Evolutionary conservation across 2,329 filamentous ascomycete species (phyloP).

Genomic region (Elsinoe ampelina): DNA sequence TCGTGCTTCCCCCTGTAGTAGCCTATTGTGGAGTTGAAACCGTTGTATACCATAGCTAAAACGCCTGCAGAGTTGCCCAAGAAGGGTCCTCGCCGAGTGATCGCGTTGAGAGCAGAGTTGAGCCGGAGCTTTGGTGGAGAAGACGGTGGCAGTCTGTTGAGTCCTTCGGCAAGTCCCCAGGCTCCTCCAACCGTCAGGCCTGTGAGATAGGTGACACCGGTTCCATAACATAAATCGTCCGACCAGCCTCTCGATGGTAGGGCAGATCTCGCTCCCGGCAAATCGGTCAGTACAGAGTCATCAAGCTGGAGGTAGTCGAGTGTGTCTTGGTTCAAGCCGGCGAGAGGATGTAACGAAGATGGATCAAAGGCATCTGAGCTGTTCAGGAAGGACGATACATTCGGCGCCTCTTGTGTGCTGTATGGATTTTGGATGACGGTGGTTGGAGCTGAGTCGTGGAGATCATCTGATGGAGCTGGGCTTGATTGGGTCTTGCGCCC

Average conservation of each 20-base stretch:
- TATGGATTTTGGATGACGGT: constrained; percentile 35
- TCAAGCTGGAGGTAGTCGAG: constrained; percentile 94
- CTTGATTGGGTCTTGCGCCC: constrained; percentile 44
- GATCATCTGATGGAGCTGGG: constrained; percentile 34
- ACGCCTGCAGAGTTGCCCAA: constrained; percentile 93
- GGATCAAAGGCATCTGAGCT: constrained; percentile 73
- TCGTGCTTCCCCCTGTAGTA: constrained; percentile 78
- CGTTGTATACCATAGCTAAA: constrained; percentile 93
- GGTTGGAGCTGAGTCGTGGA: constrained; percentile 38
- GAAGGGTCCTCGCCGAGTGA: constrained; percentile 88
- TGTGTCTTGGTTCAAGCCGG: constrained; percentile 82
- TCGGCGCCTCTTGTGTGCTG: constrained; percentile 53
- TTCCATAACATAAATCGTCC: constrained; percentile 96
- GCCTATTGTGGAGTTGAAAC: constrained; percentile 76
- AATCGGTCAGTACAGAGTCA: constrained; percentile 76
- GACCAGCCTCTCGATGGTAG: constrained; percentile 95
- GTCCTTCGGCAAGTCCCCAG: constrained; percentile 86
- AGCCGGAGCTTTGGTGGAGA: constrained; percentile 81
- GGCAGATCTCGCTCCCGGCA: constrained; percentile 76
- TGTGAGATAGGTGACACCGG: constrained; percentile 86
- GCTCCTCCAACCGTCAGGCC: constrained; percentile 76
- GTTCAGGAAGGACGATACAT: constrained; percentile 79
- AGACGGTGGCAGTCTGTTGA: constrained; percentile 61
- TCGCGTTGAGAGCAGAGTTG: constrained; percentile 88
- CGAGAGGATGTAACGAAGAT: constrained; percentile 80